Evolutionary conservation across 2,329 filamentous ascomycete genomes (phyloP).

Genomic region (Exophiala sideris): DNA sequence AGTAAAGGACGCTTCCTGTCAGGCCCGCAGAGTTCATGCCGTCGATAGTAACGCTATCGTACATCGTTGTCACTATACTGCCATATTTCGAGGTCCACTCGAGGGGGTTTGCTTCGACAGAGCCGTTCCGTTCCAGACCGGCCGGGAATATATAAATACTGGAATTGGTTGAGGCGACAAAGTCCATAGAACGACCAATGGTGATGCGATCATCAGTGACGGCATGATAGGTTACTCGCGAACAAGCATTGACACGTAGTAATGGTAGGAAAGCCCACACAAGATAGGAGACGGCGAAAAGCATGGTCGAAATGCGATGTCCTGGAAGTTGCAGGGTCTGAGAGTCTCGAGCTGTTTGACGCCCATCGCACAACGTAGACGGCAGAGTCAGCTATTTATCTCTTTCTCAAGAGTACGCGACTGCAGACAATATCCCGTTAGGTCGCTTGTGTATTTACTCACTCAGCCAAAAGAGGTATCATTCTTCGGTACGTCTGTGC

Average conservation of each 20-base stretch:
- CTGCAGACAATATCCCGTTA: too few relatives aligned
- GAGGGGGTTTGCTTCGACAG: neutral
- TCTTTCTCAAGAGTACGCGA: too few relatives aligned
- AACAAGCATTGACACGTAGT: conserved; percentile 8
- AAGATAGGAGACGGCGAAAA: too few relatives aligned
- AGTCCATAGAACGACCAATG: conserved; percentile 3
- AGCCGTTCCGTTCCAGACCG: neutral
- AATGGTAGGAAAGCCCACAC: too few relatives aligned
- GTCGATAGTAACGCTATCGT: conserved; percentile 1
- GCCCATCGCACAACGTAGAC: too few relatives aligned
- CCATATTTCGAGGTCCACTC: conserved; percentile 8
- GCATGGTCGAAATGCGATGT: too few relatives aligned
- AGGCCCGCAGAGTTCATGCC: conserved; percentile 5
- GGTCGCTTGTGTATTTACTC: too few relatives aligned
- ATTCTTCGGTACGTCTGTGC: too few relatives aligned
- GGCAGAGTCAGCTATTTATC: too few relatives aligned
- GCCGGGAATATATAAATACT: conserved; percentile 5
- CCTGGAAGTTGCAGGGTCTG: too few relatives aligned
- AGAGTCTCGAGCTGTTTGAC: too few relatives aligned
- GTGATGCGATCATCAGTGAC: neutral
- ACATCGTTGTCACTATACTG: conserved; percentile 1
- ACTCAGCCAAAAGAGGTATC: too few relatives aligned
- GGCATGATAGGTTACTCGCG: conserved; percentile 2
- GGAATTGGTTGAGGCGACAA: conserved; percentile 2
- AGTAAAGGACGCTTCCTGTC: conserved; percentile 2